Evolutionary conservation across 225 moss, liverwort and hornwort species (phyloP), one percentile per base, ranked within the genome.

Genomic region (Physcomitrium patens): DNA sequence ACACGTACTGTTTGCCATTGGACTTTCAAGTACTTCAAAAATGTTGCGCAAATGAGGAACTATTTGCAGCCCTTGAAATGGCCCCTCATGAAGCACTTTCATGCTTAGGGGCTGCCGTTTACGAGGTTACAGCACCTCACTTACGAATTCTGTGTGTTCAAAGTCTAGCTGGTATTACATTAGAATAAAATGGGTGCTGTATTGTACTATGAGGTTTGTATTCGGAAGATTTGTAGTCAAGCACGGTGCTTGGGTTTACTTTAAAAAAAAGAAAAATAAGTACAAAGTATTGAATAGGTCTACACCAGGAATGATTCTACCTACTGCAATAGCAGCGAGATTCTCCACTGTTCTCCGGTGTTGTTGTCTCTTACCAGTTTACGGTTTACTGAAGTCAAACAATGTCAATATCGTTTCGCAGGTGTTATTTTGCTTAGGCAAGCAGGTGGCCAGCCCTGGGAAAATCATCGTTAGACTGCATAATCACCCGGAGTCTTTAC

Each of bases 91-190:
- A 99, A 82, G 97, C 95, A 1, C 82, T 95, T 58, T 85, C 87
- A 60, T 99, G 97, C 74, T 66, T 99, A 60, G 93, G 91, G 31
- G 97, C 94, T 67, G 95, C 97, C 31, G 94, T 87, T 75, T 91
- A 89, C 46, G 94, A 93, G 93, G 97, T 94, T 31, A 64, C 79
- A 17, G 18, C 27, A 3, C 22, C 53, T 43, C 37, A 53, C 22
- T 69, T 65, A 24, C 22, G 43, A 26, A 63, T 47, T 74, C 64
- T 58, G 56, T 58, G 16, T 63, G 12, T 24, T 58, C 41, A 20
- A 53, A 28, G 23, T 57, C 15, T 61, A 20, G 13, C 55, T 27
- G 48, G 47, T 51, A 19, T 22, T 19, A 52, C 23, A 11, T 46
- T 68, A 55, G 50, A 69, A 61, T 20, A 67, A 18, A 62, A 45